These are phyloP conservation scores for Venturia aucupariae DNA, from an alignment of 2,329 filamentous ascomycete genomes.

Conservation along the genomic window DNA sequence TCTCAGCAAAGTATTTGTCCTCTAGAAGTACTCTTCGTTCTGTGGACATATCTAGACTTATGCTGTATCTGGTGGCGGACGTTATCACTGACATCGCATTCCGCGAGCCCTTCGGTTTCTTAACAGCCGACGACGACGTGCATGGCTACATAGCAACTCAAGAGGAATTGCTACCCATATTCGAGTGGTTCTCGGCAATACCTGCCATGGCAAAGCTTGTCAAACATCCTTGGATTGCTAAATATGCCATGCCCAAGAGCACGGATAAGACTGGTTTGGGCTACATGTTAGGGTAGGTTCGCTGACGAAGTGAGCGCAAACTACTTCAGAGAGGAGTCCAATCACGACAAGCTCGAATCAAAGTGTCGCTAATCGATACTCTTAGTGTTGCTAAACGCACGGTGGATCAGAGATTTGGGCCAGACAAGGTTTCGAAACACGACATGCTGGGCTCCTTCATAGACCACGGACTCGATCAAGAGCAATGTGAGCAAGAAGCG, in stretches of 20 bases:
- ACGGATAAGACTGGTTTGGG: constrained; percentile 17
- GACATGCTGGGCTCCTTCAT: constrained; percentile 49
- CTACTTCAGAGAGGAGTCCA: too few species aligned
- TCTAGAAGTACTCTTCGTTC: constrained; percentile 23
- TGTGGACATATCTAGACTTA: constrained; percentile 28
- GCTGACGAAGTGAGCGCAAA: constrained; percentile 21
- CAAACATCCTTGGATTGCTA: constrained; percentile 8
- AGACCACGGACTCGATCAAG: constrained; percentile 31
- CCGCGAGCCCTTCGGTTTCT: constrained; percentile 39
- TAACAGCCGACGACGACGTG: constrained; percentile 39
- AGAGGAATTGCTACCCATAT: constrained; percentile 8
- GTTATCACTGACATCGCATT: constrained; percentile 33
- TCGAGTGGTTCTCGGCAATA: constrained; percentile 10
- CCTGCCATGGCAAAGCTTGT: constrained; percentile 5
- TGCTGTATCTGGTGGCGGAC: constrained; percentile 33
- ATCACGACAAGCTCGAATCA: not conserved
- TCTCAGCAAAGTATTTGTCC: constrained; percentile 27
- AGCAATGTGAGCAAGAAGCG: constrained; percentile 28
- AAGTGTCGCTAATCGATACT: constrained; percentile 22
- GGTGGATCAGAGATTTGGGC: constrained; percentile 38
- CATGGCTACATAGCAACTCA: constrained; percentile 31
- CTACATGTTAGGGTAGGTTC: constrained; percentile 15
- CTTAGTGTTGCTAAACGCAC: constrained; percentile 18
- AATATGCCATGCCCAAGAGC: constrained; percentile 12
- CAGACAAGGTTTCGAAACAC: constrained; percentile 29